Base-by-base conservation (phyloP, 805 yeast genomes). In the Millerozyma acaciae region DNA sequence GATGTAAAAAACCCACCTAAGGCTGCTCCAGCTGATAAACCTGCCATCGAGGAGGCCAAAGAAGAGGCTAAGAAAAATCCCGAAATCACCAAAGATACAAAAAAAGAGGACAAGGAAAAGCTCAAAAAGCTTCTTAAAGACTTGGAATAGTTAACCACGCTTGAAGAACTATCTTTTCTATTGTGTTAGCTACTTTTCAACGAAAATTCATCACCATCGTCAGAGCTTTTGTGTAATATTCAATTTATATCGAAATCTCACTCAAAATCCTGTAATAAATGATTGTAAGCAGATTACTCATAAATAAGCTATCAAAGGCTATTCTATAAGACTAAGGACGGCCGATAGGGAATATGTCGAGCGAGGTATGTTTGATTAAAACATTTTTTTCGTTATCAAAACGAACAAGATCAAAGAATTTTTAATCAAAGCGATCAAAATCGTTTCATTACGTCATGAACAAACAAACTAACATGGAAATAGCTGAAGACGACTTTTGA, bases 401-500 rank as follows among this genome's bases (percentile, higher is more conserved):
- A n/a, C n/a, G n/a, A n/a, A n/a, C n/a, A n/a, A n/a, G n/a, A n/a
- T n/a, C n/a, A n/a, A n/a, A n/a, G n/a, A n/a, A n/a, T n/a, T n/a
- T n/a, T n/a, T n/a, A n/a, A n/a, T n/a, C n/a, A n/a, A n/a, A n/a
- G n/a, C n/a, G n/a, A n/a, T n/a, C n/a, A n/a, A 10, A n/a, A 10
- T 25, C 23, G 16, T 26, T 4, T 15, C 10, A 14, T 8, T 10
- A 3, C 12, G 3, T 21, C 13, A 5, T 21, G 4, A 8, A 5
- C 7, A 6, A n/a, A 5, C 13, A 27, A 14, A 16, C n/a, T 16
- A 20, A 10, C 10, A 8, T 8, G 22, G 22, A 23, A 18, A 24
- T 41, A 60, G 62, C 57, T 51, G 59, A 52, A 59, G 48, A 54
- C 68, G 12, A 59, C 85, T 25, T 75, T 86, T 48, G 90, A 82